phyloP scores from a whole-genome alignment of 257 asterid genomes.

The Petrea volubilis region DNA sequence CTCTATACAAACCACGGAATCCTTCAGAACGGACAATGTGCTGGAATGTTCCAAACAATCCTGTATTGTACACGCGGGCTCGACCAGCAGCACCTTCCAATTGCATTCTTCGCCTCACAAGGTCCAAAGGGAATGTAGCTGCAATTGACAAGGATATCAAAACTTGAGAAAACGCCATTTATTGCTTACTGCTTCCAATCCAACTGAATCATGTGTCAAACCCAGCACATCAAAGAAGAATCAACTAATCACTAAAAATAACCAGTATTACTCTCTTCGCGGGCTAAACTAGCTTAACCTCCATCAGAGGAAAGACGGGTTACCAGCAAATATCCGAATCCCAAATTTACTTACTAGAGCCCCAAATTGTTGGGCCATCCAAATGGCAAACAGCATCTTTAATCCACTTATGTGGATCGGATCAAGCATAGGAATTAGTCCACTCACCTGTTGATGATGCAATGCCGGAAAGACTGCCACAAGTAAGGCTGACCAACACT shows the following conservation, averaged over 20 bases:
- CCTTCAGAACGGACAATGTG: slow-evolving; percentile 65
- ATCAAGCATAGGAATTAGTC: background rate
- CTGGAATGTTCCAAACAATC: slow-evolving; percentile 57
- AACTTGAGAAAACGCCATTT: background rate
- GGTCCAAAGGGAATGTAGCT: slow-evolving; percentile 81
- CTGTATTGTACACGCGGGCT: slow-evolving; percentile 66
- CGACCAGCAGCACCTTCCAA: slow-evolving; percentile 72
- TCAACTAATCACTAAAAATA: no score
- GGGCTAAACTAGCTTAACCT: no score
- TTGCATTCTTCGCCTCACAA: slow-evolving; percentile 82
- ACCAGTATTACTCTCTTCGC: no score
- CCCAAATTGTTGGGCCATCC: background rate
- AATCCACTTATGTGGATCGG: background rate
- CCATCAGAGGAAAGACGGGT: no score
- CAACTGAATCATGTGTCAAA: background rate
- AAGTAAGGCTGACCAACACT: slow-evolving; percentile 59
- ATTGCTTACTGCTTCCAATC: background rate
- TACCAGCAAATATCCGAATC: no score
- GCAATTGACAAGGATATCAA: slow-evolving; percentile 17
- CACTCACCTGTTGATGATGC: slow-evolving; percentile 78
- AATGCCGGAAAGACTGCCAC: slow-evolving; percentile 83
- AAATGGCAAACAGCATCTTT: background rate
- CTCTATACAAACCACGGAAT: slow-evolving; percentile 64
- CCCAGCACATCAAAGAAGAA: background rate
- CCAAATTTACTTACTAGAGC: background rate